Conservation (phyloP, 176 grass and related monocot species). For the Phyllostachys edulis region DNA sequence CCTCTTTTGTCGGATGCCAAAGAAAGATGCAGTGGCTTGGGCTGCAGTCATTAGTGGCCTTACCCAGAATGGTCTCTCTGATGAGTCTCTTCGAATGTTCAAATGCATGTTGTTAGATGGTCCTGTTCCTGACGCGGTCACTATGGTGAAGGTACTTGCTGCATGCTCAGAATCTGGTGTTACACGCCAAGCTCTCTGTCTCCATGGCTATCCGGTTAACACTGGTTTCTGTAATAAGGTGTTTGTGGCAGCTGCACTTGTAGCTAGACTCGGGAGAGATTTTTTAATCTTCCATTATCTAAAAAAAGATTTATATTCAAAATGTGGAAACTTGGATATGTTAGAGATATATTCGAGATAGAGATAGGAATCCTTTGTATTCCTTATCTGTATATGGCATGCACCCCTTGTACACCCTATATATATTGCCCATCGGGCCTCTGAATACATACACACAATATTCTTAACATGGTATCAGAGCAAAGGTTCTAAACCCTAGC, state of each 20-base stretch:
- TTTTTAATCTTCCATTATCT: too few species aligned
- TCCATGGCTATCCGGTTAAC: constrained; percentile 61
- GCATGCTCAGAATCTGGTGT: constrained; percentile 47
- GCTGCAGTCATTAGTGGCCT: constrained; percentile 57
- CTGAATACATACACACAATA: too few species aligned
- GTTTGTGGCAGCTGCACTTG: constrained; percentile 54
- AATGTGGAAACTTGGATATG: constrained; percentile 62
- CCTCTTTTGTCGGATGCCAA: constrained; percentile 54
- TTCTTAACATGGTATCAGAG: too few species aligned
- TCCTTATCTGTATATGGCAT: too few species aligned
- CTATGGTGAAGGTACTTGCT: constrained; percentile 58
- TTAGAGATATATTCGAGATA: too few species aligned
- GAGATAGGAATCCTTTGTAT: too few species aligned
- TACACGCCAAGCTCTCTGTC: constrained; percentile 44
- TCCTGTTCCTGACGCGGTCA: constrained; percentile 49
- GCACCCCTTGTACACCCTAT: too few species aligned
- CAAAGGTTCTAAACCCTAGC: too few species aligned
- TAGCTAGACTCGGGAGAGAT: too few species aligned
- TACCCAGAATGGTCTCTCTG: constrained; percentile 50
- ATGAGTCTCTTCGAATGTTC: constrained; percentile 43
- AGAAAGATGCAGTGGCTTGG: constrained; percentile 71
- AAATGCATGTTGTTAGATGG: constrained; percentile 49
- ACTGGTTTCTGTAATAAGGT: constrained; percentile 53
- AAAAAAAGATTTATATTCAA: constrained; percentile 69
- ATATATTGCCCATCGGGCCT: too few species aligned